Percentiles rank a stretch among this genome's conserved stretches.
Evolutionary conservation across 306 rosid species (phyloP).

Genomic region (Benincasa hispida): DNA sequence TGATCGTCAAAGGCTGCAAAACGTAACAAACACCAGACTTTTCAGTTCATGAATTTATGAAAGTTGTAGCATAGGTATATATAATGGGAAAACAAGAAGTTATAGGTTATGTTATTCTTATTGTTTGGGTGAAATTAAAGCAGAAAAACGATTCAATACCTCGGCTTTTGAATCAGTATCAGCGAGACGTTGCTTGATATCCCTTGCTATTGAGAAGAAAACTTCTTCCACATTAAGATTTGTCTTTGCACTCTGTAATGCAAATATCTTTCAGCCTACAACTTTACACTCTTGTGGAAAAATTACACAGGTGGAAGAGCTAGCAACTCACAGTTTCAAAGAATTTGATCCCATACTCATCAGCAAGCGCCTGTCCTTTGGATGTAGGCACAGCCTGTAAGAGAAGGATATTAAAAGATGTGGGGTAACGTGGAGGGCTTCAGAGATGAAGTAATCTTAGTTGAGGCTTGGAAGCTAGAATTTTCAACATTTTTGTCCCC

Average conservation of each 20-base stretch:
- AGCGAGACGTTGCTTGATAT: conserved; percentile 80
- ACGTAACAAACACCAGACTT: background rate
- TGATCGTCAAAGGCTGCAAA: conserved; percentile 57
- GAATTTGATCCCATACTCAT: conserved; percentile 87
- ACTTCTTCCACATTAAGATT: conserved; percentile 89
- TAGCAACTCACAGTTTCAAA: conserved; percentile 78
- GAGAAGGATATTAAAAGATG: background rate
- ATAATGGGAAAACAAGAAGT: background rate
- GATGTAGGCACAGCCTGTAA: conserved; percentile 78
- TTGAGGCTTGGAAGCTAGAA: background rate
- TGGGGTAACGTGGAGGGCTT: background rate
- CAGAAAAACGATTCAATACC: conserved; percentile 29
- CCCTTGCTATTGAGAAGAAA: conserved; percentile 83
- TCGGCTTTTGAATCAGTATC: conserved; percentile 56
- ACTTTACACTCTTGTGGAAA: background rate
- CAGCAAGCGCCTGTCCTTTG: conserved; percentile 95
- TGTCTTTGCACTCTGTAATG: conserved; percentile 80
- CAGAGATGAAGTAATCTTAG: background rate
- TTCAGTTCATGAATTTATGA: background rate
- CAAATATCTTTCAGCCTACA: conserved; percentile 6
- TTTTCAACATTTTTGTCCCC: background rate
- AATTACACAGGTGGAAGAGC: conserved; percentile 2
- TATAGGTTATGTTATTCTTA: background rate
- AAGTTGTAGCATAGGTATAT: background rate
- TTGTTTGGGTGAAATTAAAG: background rate